Percentiles rank a stretch among this genome's conserved stretches.
These are phyloP conservation scores for Epichloe sylvatica DNA, from an alignment of 2,329 filamentous ascomycete species.

Conservation along the genomic window DNA sequence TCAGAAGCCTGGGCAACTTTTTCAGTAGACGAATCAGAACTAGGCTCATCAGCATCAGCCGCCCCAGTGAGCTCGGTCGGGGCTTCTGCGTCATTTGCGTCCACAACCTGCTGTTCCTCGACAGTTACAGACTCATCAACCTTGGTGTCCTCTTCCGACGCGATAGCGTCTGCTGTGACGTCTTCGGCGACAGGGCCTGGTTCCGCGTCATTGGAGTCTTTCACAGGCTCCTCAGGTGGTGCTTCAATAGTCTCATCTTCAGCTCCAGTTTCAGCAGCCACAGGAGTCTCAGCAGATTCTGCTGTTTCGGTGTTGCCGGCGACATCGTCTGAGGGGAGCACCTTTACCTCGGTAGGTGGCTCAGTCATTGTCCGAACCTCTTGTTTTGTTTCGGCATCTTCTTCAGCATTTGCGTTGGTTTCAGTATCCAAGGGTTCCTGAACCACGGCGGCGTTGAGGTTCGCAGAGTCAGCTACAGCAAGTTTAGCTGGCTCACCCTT, in stretches of 20 bases:
- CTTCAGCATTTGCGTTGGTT: slow-evolving; percentile 6
- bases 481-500: neutral
- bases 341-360: neutral
- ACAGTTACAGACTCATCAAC: neutral
- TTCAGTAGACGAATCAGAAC: neutral
- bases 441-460: too few species aligned
- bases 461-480: neutral
- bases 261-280: neutral
- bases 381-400: neutral
- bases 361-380: neutral
- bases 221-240: neutral
- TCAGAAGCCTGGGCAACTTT: neutral
- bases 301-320: neutral
- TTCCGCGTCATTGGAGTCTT: neutral
- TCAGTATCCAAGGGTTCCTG: neutral
- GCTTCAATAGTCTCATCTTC: neutral
- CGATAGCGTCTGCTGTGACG: neutral
- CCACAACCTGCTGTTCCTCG: neutral
- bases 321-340: neutral
- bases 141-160: neutral
- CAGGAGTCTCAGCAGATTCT: neutral
- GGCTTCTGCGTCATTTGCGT: neutral
- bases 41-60: neutral
- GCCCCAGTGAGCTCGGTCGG: neutral
- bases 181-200: neutral